Base-by-base conservation (phyloP, 2,329 filamentous ascomycete species). In the Fusarium praegraminearum region DNA sequence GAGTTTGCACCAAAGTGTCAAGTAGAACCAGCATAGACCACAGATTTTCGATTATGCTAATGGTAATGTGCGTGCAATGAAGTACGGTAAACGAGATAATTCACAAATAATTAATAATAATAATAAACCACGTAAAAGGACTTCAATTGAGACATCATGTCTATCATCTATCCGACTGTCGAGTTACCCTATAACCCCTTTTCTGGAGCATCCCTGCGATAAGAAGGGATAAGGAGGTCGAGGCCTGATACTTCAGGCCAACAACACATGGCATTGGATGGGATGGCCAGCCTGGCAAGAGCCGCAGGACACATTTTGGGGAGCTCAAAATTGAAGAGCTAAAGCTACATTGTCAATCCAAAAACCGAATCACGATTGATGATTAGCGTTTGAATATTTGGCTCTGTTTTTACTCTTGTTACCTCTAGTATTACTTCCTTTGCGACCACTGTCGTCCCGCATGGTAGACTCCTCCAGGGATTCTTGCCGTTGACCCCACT, bases 261-360 rank as follows among this genome's bases (percentile, higher is more conserved):
- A 70, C 69, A 74, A 59, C 53, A 67, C 59, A 64, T 74, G 72
- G 36, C 13, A 41, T 26, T 52, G 22, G 36, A 52, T 28, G 49
- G 49, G 49, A 51, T 51, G 49, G 74, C 72, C 73, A 75, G 71
- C 62, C 74, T 76, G 73, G 71, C 73, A 74, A 59, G 66, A 75
- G 69, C 63, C 70, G 69, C 67, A 73, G 73, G 73, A 74, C 74
- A 76, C 74, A 76, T 76, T 75, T 75, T 75, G 71, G 71, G 65
- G 70, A 76, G 72, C 73, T 76, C 62, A 71, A 67, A 70, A 50
- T 68, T 53, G 64, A 70, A 65, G 62, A 67, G 65, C 73, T 62
- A 33, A 60, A 66, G 71, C 62, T 65, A 49, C 53, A 63, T 65
- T 69, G 57, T 56, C 54, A 60, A 72, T 59, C 49, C 28, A 35